Evolutionary conservation across 2,329 filamentous ascomycete species (phyloP), one percentile per base, ranked within the genome.

Genomic region (Aspergillus aculeatinus): DNA sequence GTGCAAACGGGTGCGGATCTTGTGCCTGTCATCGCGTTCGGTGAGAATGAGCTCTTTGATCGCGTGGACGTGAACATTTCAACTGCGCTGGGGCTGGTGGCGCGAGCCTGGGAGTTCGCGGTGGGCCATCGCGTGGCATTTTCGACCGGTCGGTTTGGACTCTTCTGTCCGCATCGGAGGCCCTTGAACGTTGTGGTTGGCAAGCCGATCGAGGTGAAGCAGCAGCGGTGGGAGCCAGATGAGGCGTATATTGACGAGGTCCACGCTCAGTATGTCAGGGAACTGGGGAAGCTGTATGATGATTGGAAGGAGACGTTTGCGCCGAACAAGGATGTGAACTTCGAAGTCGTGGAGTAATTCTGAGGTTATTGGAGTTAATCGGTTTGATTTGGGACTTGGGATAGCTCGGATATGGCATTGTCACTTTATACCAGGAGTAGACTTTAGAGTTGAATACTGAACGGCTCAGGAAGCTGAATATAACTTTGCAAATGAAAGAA

Each of bases 31-130:
- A 81, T 96, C 11, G 87, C 86, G 0, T 96, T 96, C 68, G 92
- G 92, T 54, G 92, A 96, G 78, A 96, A 95, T 72, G 89, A 95
- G 65, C 77, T 96, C 6, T 96, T 96, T 78, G 89, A 95, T 65
- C 91, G 95, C 73, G 79, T 94, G 53, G 85, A 87, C 64, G 84
- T 88, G 1, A 81, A 84, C 59, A 81, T 82, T 11, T 62, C 89
- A 91, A 68, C 89, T 89, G 2, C 80, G 82, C 63, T 82, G 93
- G 55, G 88, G 89, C 77, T 84, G 83, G 68, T 77, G 87, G 53
- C 92, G 2, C 47, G 61, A 6, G 44, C 60, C 0, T 69, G 66
- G 67, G 64, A 96, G 77, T 84, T 92, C 76, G 77, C 89, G 29
- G 80, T 92, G 59, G 90, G 96, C 72, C 89, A 89, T 67, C 79